These are phyloP conservation scores for Byssothecium circinans DNA, from an alignment of 2,329 filamentous ascomycete species.

Conservation along the genomic window DNA sequence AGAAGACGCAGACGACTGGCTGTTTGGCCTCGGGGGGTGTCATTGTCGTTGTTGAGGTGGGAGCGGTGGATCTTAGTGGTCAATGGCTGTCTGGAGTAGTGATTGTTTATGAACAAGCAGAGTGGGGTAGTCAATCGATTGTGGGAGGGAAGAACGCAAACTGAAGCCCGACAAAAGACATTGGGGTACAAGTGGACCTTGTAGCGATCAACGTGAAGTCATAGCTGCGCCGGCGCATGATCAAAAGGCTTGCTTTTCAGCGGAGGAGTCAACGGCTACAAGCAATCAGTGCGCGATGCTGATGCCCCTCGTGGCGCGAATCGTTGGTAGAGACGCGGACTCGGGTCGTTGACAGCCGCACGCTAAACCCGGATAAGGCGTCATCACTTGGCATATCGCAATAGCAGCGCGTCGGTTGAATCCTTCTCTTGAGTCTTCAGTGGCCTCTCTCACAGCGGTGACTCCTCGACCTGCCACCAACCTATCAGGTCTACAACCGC, in stretches of 20 bases:
- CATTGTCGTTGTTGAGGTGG: constrained; percentile 22
- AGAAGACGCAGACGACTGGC: constrained; percentile 89
- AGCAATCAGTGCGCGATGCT: neutral
- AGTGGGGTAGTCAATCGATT: neutral
- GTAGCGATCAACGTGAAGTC: constrained; percentile 1
- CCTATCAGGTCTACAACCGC: constrained; percentile 11
- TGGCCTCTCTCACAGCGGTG: neutral
- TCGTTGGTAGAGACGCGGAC: constrained; percentile 1
- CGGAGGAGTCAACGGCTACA: neutral
- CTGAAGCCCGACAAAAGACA: too few relatives aligned
- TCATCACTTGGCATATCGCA: constrained; percentile 10
- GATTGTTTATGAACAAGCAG: neutral
- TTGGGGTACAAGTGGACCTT: too few relatives aligned
- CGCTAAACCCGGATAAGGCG: neutral
- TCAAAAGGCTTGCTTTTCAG: neutral
- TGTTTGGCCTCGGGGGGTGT: constrained; percentile 10
- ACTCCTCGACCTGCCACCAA: constrained; percentile 7
- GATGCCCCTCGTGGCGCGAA: neutral
- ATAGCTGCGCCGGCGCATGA: neutral
- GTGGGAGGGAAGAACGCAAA: neutral
- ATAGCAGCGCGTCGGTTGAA: constrained; percentile 5
- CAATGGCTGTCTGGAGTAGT: neutral
- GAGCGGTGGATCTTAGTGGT: neutral
- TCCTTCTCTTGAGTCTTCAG: neutral
- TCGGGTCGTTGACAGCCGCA: too few relatives aligned